Percentiles rank a stretch among this genome's conserved stretches.
Evolutionary conservation across 176 grass and related monocot species (phyloP).

Genomic region (Hordeum marinum): DNA sequence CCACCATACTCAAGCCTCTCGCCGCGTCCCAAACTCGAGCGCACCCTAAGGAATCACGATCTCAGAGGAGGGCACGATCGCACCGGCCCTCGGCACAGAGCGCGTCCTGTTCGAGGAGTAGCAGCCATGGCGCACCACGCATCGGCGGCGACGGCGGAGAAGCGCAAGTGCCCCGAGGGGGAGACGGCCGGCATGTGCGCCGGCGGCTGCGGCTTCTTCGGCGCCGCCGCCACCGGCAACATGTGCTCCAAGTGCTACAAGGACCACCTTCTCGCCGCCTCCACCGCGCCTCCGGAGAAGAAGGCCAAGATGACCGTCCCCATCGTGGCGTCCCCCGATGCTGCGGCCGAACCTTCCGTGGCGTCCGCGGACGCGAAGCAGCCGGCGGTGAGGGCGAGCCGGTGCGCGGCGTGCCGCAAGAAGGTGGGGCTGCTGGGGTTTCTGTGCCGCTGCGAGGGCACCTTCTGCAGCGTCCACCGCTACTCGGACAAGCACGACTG

Average conservation of each 20-base stretch:
- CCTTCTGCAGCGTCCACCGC: slow-evolving; percentile 45
- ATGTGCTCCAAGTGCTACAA: slow-evolving; percentile 56
- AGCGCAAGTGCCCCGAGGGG: not conserved
- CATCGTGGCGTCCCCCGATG: not conserved
- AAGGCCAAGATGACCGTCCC: not conserved
- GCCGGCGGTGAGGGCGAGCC: slow-evolving; percentile 10
- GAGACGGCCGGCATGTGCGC: slow-evolving; percentile 35
- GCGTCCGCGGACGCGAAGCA: not conserved
- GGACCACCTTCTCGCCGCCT: not conserved
- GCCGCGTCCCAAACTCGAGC: no score
- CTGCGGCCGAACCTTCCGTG: no score
- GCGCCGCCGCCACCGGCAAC: slow-evolving; percentile 24
- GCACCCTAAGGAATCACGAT: no score
- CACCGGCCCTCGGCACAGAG: no score
- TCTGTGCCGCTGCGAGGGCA: slow-evolving; percentile 55
- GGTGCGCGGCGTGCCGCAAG: slow-evolving; percentile 51
- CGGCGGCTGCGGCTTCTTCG: slow-evolving; percentile 68
- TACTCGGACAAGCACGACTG: slow-evolving; percentile 45
- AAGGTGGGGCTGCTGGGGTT: slow-evolving; percentile 60
- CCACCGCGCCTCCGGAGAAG: not conserved
- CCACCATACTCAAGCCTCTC: no score
- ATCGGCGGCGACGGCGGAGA: not conserved
- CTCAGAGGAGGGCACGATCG: no score
- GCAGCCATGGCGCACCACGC: not conserved
- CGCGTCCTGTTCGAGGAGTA: no score